Evolutionary conservation across 1,284 basidiomycete species (phyloP).

Genomic region (Malassezia cuniculi): DNA sequence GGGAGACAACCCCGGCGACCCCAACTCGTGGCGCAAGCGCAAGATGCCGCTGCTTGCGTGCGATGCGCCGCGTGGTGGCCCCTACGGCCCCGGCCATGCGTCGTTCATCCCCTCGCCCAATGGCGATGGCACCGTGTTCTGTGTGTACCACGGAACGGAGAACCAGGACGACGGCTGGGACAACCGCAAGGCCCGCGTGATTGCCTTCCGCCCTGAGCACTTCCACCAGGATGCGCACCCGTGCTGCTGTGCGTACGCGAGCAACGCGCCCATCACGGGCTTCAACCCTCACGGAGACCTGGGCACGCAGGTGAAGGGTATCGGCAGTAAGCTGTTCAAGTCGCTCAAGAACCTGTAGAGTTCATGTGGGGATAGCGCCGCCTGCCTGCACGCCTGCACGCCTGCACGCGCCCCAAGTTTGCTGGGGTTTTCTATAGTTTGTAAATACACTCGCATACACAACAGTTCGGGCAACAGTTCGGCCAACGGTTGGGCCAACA

Average conservation of each 20-base stretch:
- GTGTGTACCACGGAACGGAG: conserved; percentile 12
- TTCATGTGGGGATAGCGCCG: no score
- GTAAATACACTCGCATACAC: no score
- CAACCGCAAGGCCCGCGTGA: conserved; percentile 14
- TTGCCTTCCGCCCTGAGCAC: conserved; percentile 5
- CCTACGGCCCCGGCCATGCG: conserved; percentile 14
- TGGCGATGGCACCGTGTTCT: conserved; percentile 1
- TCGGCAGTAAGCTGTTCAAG: no score
- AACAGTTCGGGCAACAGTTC: no score
- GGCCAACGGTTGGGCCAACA: no score
- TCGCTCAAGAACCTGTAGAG: no score
- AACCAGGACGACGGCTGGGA: conserved; percentile 13
- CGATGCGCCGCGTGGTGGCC: conserved; percentile 5
- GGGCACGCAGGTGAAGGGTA: no score
- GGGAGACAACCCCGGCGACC: conserved; percentile 11
- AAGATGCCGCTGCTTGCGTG: conserved; percentile 10
- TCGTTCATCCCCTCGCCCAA: conserved; percentile 12
- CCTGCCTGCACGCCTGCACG: no score
- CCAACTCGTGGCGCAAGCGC: conserved; percentile 12
- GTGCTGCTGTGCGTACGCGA: conserved; percentile 14
- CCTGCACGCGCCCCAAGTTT: no score
- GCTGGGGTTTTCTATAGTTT: no score
- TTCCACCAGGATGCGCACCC: conserved; percentile 1
- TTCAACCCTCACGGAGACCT: no score
- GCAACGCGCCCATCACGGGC: no score